These are phyloP conservation scores for Aspergillus pseudoterreus DNA, from an alignment of 2,329 filamentous ascomycete species.

Conservation along the genomic window DNA sequence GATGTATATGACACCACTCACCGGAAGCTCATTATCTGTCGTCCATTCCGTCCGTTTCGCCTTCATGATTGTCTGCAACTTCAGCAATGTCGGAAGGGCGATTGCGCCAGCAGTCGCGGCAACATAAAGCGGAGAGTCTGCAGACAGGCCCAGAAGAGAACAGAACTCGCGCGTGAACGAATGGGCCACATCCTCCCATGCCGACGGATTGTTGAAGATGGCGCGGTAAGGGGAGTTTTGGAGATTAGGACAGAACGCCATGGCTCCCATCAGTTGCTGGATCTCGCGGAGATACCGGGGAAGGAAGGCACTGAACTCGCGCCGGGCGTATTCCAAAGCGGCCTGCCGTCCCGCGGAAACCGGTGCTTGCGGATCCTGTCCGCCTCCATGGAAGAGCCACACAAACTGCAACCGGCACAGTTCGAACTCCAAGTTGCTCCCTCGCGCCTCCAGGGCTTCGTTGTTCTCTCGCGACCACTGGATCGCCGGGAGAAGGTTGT, in stretches of 20 bases:
- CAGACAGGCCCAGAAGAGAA: constrained; percentile 80
- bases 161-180: constrained; percentile 95
- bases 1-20: constrained; percentile 45
- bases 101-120: constrained; percentile 90
- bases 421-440: constrained; percentile 93
- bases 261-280: constrained; percentile 73
- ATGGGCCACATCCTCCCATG: constrained; percentile 79
- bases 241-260: constrained; percentile 76
- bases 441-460: constrained; percentile 68
- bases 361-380: constrained; percentile 50
- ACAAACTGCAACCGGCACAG: constrained; percentile 86
- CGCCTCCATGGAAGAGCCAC: constrained; percentile 71
- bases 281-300: constrained; percentile 73
- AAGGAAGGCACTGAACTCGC: constrained; percentile 71
- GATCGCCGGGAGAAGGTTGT: constrained; percentile 79
- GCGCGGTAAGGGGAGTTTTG: constrained; percentile 70
- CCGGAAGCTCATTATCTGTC: constrained; percentile 81
- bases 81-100: constrained; percentile 81
- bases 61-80: constrained; percentile 82
- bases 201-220: constrained; percentile 70
- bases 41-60: constrained; percentile 94
- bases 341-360: constrained; percentile 32
- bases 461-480: constrained; percentile 76
- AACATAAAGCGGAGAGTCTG: constrained; percentile 88
- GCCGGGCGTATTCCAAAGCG: constrained; percentile 72